These are phyloP conservation scores for Coemansia sp. DNA, from an alignment of 192 early-diverging fungal genomes.

Conservation along the genomic window DNA sequence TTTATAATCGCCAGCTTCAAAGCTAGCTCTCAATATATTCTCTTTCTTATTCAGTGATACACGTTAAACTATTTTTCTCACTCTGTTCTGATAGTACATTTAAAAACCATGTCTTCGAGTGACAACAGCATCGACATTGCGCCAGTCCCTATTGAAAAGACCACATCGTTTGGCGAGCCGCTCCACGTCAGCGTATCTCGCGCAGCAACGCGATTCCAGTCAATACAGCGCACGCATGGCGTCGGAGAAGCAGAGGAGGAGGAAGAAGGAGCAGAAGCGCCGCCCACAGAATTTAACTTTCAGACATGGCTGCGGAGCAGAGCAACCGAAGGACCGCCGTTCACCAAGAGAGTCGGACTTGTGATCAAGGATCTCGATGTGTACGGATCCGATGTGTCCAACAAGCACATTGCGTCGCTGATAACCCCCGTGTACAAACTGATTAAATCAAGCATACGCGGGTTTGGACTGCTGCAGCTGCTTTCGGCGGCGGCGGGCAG, in stretches of 20 bases:
- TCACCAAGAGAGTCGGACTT: constrained; percentile 48
- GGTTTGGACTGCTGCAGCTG: constrained; percentile 23
- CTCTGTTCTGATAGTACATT: not conserved
- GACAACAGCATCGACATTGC: not conserved
- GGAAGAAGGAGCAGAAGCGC: not conserved
- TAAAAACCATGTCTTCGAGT: not conserved
- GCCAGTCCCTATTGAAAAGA: not conserved
- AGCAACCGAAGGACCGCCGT: constrained; percentile 26
- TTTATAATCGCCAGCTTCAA: no score
- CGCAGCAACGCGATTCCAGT: constrained; percentile 31
- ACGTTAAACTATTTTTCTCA: not conserved
- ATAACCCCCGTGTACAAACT: constrained; percentile 44
- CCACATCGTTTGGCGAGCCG: constrained; percentile 50
- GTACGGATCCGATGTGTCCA: constrained; percentile 34
- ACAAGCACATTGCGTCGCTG: constrained; percentile 47
- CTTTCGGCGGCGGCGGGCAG: not conserved
- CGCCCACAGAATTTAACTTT: constrained; percentile 12
- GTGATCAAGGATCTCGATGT: constrained; percentile 38
- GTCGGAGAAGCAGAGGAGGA: constrained; percentile 7
- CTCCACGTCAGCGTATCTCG: constrained; percentile 40
- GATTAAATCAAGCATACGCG: constrained; percentile 18
- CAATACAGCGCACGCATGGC: constrained; percentile 35
- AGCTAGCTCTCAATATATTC: no score
- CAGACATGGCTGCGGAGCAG: constrained; percentile 23
- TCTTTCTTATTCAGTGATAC: not conserved